Evolutionary conservation across 805 yeast species (phyloP).

Genomic region (Candida quercuum): DNA sequence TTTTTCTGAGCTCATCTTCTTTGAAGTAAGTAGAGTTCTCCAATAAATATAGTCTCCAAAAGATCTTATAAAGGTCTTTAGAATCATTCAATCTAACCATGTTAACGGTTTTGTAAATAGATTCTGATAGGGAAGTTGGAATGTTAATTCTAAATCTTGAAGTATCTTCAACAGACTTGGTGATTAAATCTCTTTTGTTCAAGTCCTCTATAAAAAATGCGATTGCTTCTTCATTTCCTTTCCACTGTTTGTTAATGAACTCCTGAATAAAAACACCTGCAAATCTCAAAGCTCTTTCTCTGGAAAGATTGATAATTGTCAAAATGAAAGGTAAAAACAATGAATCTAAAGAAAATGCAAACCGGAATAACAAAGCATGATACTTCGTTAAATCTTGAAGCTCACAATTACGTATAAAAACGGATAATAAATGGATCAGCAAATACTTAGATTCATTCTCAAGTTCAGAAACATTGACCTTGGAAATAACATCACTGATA

Average conservation of each 20-base stretch:
- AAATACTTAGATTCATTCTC: slow-evolving; percentile 10
- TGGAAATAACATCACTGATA: slow-evolving; percentile 10
- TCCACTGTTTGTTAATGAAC: slow-evolving; percentile 41
- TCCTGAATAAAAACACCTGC: slow-evolving; percentile 43
- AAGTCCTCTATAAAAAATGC: slow-evolving; percentile 38
- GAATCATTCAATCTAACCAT: slow-evolving; percentile 3
- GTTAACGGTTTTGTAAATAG: slow-evolving; percentile 7
- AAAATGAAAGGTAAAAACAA: slow-evolving; percentile 44
- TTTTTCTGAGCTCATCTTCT: slow-evolving; percentile 7
- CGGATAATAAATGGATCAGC: slow-evolving; percentile 40
- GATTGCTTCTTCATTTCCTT: slow-evolving; percentile 28
- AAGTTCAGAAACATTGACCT: neutral
- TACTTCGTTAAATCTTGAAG: slow-evolving; percentile 39
- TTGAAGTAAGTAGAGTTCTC: slow-evolving; percentile 29
- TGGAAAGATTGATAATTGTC: slow-evolving; percentile 34
- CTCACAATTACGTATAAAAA: slow-evolving; percentile 53
- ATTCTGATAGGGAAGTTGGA: slow-evolving; percentile 12
- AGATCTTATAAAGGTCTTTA: slow-evolving; percentile 31
- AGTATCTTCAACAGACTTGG: slow-evolving; percentile 9
- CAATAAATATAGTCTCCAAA: slow-evolving; percentile 48
- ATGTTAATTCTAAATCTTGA: slow-evolving; percentile 12
- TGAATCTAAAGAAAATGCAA: slow-evolving; percentile 28
- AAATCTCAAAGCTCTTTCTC: slow-evolving; percentile 38
- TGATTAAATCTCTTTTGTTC: slow-evolving; percentile 21
- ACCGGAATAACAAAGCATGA: slow-evolving; percentile 39